These are phyloP conservation scores for Bacidia rubella DNA, from an alignment of 495 filamentous ascomycete species.

Conservation along the genomic window DNA sequence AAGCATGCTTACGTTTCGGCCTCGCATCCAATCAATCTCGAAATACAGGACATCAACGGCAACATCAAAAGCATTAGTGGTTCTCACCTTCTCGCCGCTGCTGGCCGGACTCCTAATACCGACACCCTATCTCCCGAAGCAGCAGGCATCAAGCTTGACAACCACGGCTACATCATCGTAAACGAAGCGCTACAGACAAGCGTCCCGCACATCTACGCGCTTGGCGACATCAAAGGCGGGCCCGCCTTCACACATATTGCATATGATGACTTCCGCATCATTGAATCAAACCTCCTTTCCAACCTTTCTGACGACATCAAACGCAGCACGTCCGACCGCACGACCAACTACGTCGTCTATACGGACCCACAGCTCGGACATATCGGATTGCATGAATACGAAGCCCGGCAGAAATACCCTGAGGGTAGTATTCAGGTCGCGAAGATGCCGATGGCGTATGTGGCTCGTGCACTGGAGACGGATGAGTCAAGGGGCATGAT, in stretches of 20 bases:
- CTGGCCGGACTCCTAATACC: constrained; percentile 35
- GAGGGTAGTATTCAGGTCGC: constrained; percentile 25
- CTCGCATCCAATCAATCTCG: neutral
- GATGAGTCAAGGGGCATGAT: constrained; percentile 37
- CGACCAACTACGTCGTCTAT: constrained; percentile 36
- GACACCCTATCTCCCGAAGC: constrained; percentile 22
- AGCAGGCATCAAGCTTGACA: constrained; percentile 24
- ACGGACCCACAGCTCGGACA: constrained; percentile 41
- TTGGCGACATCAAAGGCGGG: constrained; percentile 38
- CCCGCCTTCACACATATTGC: constrained; percentile 43
- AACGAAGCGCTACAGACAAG: constrained; percentile 29
- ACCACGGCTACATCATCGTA: constrained; percentile 28
- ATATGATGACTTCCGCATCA: constrained; percentile 42
- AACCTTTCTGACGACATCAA: neutral
- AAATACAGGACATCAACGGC: constrained; percentile 10
- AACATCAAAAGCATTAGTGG: constrained; percentile 18
- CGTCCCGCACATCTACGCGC: constrained; percentile 28
- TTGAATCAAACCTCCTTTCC: constrained; percentile 27
- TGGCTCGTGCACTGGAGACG: constrained; percentile 38
- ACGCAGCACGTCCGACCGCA: constrained; percentile 22
- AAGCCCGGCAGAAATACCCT: constrained; percentile 19
- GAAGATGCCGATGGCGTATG: constrained; percentile 37
- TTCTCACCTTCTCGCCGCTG: constrained; percentile 34
- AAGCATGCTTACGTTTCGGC: constrained; percentile 3
- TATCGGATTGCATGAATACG: constrained; percentile 30